Conservation (phyloP, 2,329 filamentous ascomycete species). For the Orbilia javanica region DNA sequence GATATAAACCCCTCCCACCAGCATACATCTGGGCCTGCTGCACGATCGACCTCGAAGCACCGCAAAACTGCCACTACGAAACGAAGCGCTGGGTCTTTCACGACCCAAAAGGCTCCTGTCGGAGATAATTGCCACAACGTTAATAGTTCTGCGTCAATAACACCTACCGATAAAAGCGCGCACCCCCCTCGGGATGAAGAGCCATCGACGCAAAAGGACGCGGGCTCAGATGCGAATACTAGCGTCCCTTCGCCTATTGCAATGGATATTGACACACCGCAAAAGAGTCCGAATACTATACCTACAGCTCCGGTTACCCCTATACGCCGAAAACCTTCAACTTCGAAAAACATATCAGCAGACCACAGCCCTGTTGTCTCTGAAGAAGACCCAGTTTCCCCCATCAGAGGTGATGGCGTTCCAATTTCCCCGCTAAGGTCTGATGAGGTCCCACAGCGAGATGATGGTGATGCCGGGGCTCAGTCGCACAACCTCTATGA, state of each 20-base stretch:
- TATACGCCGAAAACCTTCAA: slow-evolving; percentile 20
- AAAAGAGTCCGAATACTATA: slow-evolving; percentile 18
- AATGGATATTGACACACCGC: slow-evolving; percentile 56
- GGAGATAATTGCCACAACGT: neutral
- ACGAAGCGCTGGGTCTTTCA: slow-evolving; percentile 29
- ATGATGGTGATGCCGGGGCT: neutral
- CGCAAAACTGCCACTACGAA: slow-evolving; percentile 42
- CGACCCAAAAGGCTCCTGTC: slow-evolving; percentile 1
- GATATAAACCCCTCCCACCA: slow-evolving; percentile 39
- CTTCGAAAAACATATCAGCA: slow-evolving; percentile 1
- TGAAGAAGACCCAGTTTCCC: slow-evolving; percentile 50
- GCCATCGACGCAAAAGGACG: slow-evolving; percentile 13
- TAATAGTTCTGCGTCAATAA: neutral
- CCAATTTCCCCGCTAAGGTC: slow-evolving; percentile 45
- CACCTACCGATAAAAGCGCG: slow-evolving; percentile 4
- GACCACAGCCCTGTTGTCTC: slow-evolving; percentile 42
- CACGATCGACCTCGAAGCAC: slow-evolving; percentile 42
- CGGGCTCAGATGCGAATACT: neutral
- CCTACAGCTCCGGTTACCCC: slow-evolving; percentile 30
- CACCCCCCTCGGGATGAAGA: neutral
- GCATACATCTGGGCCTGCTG: slow-evolving; percentile 8
- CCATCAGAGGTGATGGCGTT: slow-evolving; percentile 30
- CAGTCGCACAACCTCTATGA: neutral
- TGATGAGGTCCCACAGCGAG: slow-evolving; percentile 31
- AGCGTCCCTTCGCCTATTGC: slow-evolving; percentile 43